Evolutionary conservation across 148 eudicot species (phyloP), one percentile per base, ranked within the genome.

Genomic region (Tetragonia tetragonoides): DNA sequence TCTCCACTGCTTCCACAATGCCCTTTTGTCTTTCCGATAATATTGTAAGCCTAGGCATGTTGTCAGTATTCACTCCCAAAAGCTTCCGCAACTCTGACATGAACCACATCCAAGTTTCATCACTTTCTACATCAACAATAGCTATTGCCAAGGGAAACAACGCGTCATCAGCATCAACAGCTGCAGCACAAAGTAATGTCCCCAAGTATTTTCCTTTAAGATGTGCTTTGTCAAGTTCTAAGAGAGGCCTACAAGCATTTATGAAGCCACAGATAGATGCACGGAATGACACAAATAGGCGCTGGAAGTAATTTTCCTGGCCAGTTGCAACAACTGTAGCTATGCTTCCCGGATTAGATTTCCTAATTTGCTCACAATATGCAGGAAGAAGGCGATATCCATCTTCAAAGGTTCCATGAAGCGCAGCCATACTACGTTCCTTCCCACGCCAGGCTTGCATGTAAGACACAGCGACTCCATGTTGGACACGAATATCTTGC

Each of bases 371-470:
- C 80, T 95, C 98, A 83, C 99, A 95, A 81, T 95, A 95, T 28
- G 88, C 88, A 44, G 98, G 97, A 60, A 95, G 97, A 83, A 93
- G 86, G 57, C 88, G 92, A 79, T 89, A 95, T 39, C 98, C 99
- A 72, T 95, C 97, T 78, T 95, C 99, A 79, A 83, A 95, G 37
- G 99, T 93, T 72, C 99, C 99, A 67, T 93, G 99, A 59, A 95
- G 83, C 46, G 98, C 94, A 73, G 99, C 95, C 99, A 95, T 95
- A 81, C 97, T 95, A 21, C 99, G 89, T 78, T 95, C 99, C 86
- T 93, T 95, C 47, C 99, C 99, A 69, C 99, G 86, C 99, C 99
- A 95, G 16, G 99, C 99, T 81, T 95, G 99, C 99, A 93, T 95
- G 83, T 95, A 95, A 46, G 99, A 90, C 57, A 95, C 97, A 44